phyloP scores from a whole-genome alignment of 116 monocot genomes.

The Trichopus zeylanicus region DNA sequence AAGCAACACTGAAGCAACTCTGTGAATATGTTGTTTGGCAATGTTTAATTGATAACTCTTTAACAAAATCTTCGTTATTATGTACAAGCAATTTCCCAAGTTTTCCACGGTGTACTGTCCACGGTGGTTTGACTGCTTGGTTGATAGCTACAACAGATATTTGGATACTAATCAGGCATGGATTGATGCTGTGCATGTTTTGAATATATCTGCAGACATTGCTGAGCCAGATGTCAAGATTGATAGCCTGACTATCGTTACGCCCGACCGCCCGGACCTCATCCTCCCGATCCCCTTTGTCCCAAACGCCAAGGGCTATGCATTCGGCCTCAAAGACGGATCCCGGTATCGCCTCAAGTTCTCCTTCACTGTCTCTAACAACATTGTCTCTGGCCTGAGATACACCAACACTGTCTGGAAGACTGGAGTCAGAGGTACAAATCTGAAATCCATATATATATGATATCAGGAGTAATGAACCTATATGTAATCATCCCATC shows the following conservation, averaged over 20 bases:
- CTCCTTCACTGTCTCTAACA: constrained; percentile 66
- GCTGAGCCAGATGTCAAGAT: constrained; percentile 43
- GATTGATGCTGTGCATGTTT: no score
- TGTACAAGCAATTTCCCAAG: no score
- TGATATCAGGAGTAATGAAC: background rate
- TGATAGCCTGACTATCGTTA: constrained; percentile 56
- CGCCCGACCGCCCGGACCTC: constrained; percentile 37
- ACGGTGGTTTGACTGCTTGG: no score
- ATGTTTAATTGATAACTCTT: no score
- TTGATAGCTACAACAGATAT: no score
- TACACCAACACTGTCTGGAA: constrained; percentile 93
- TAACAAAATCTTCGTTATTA: no score
- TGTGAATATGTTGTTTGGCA: no score
- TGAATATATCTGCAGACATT: no score
- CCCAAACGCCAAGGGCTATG: constrained; percentile 45
- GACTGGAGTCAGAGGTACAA: constrained; percentile 79
- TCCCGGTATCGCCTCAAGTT: constrained; percentile 66
- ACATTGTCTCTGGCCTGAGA: constrained; percentile 75
- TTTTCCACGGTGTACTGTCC: no score
- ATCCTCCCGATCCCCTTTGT: constrained; percentile 59
- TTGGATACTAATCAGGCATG: no score
- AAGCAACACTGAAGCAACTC: no score
- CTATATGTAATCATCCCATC: background rate
- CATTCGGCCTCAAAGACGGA: constrained; percentile 73
- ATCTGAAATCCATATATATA: no score